phyloP scores from a whole-genome alignment of 2,329 filamentous ascomycete species.

The Sarocladiaceae sp. region DNA sequence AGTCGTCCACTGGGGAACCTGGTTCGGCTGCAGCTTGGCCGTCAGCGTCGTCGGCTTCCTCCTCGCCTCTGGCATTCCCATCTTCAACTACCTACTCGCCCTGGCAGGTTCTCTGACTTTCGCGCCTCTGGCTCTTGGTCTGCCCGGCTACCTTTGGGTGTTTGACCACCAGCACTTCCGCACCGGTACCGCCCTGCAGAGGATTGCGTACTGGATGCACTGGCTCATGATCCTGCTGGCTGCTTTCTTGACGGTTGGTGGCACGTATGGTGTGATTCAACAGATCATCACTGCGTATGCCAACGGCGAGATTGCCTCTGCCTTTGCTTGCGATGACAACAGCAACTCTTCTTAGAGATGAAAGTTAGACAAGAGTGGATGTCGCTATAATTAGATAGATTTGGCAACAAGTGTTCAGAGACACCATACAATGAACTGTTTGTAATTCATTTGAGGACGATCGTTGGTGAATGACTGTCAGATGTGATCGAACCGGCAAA shows the following conservation, averaged over 20 bases:
- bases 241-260: conserved; percentile 33
- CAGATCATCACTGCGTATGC: conserved; percentile 47
- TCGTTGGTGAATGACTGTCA: not conserved
- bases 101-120: conserved; percentile 30
- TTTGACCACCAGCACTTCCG: conserved; percentile 29
- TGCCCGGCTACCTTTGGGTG: conserved; percentile 32
- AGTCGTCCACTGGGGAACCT: conserved; percentile 29
- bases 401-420: too few relatives aligned
- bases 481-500: not conserved
- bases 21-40: conserved; percentile 27
- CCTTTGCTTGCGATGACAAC: conserved; percentile 44
- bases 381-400: not conserved
- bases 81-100: conserved; percentile 30
- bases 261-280: conserved; percentile 40
- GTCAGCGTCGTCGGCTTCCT: conserved; percentile 26
- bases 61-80: conserved; percentile 27
- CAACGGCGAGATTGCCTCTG: conserved; percentile 36
- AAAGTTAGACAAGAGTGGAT: not conserved
- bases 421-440: too few relatives aligned
- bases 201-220: conserved; percentile 26
- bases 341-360: conserved; percentile 24
- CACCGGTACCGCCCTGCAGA: conserved; percentile 19
- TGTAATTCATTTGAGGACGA: not conserved
- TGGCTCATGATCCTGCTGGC: conserved; percentile 30
- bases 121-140: conserved; percentile 27